A percentile compares a stretch with the other conserved stretches of the same genome.
Evolutionary conservation across 768 basidiomycete genomes (phyloP).

Genomic region (Tubosaeta sp.): DNA sequence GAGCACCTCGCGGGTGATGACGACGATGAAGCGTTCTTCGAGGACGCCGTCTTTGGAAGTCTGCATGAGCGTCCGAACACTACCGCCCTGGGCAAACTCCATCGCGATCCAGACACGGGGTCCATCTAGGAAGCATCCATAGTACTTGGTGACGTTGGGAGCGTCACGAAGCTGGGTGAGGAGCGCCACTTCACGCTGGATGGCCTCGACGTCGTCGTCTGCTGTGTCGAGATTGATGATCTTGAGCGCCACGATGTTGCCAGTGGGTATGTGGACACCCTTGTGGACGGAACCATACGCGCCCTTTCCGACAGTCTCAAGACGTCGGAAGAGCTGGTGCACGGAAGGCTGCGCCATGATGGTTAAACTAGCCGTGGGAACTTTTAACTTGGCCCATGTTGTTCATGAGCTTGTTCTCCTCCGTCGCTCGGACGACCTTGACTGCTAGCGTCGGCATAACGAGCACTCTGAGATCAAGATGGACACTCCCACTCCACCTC

Average conservation of each 20-base stretch:
- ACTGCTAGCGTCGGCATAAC: conserved; percentile 10
- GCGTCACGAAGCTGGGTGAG: conserved; percentile 86
- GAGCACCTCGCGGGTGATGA: conserved; percentile 89
- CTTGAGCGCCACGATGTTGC: conserved; percentile 92
- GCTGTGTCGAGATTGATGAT: conserved; percentile 97
- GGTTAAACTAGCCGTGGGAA: conserved; percentile 17
- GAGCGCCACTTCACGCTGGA: conserved; percentile 93
- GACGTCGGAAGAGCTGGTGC: conserved; percentile 76
- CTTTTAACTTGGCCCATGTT: conserved; percentile 8
- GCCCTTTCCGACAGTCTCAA: conserved; percentile 93
- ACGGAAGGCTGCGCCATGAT: conserved; percentile 53
- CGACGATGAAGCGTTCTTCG: conserved; percentile 84
- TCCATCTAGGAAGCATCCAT: conserved; percentile 93
- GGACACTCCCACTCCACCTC: conserved; percentile 19
- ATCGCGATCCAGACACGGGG: conserved; percentile 98
- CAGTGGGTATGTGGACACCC: conserved; percentile 77
- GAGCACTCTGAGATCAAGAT: conserved; percentile 19
- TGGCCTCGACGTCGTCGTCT: conserved; percentile 95
- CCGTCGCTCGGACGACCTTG: conserved; percentile 16
- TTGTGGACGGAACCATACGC: conserved; percentile 96
- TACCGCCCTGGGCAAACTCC: conserved; percentile 96
- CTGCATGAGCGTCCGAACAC: conserved; percentile 90
- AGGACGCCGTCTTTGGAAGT: conserved; percentile 67
- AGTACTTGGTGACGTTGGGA: conserved; percentile 91
- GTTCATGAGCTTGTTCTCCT: conserved; percentile 14